These are phyloP conservation scores for Fusarium sp. DNA, from an alignment of 2,329 filamentous ascomycete genomes.

Conservation along the genomic window DNA sequence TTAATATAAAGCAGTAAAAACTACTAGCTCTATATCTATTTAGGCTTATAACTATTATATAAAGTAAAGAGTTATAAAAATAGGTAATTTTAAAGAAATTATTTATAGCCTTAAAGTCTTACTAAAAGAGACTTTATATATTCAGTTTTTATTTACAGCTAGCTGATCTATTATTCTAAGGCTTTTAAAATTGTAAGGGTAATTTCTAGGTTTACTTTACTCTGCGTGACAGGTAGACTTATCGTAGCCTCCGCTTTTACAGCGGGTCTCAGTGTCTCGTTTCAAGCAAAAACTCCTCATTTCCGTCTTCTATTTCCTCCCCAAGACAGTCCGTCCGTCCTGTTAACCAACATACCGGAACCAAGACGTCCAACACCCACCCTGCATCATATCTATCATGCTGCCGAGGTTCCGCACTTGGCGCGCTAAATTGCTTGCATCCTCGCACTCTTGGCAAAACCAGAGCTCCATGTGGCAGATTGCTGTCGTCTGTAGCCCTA, in stretches of 20 bases:
- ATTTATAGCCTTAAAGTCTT: too few species aligned
- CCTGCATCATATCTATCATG: slow-evolving; percentile 26
- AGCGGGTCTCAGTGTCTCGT: slow-evolving; percentile 6
- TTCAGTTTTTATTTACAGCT: too few species aligned
- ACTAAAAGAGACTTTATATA: too few species aligned
- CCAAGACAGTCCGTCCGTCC: slow-evolving; percentile 2
- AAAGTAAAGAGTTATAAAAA: too few species aligned
- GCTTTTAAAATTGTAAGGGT: too few species aligned
- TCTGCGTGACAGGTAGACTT: too few species aligned
- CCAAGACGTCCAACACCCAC: slow-evolving; percentile 9
- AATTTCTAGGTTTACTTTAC: too few species aligned
- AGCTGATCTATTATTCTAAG: too few species aligned
- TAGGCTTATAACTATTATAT: too few species aligned
- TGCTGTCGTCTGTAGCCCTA: slow-evolving; percentile 20
- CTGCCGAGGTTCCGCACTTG: slow-evolving; percentile 21
- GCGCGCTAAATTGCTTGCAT: slow-evolving; percentile 10
- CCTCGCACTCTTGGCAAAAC: slow-evolving; percentile 17
- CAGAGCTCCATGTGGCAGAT: slow-evolving; percentile 7
- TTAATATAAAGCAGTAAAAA: too few species aligned
- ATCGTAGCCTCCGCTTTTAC: slow-evolving; percentile 24
- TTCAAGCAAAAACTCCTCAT: not conserved
- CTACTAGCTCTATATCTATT: too few species aligned
- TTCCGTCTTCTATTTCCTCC: not conserved
- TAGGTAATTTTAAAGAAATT: too few species aligned
- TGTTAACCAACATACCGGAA: slow-evolving; percentile 16